A percentile compares a stretch with the other conserved stretches of the same genome.
phyloP scores from a whole-genome alignment of 768 basidiomycete species.

The Amanita molliuscula region DNA sequence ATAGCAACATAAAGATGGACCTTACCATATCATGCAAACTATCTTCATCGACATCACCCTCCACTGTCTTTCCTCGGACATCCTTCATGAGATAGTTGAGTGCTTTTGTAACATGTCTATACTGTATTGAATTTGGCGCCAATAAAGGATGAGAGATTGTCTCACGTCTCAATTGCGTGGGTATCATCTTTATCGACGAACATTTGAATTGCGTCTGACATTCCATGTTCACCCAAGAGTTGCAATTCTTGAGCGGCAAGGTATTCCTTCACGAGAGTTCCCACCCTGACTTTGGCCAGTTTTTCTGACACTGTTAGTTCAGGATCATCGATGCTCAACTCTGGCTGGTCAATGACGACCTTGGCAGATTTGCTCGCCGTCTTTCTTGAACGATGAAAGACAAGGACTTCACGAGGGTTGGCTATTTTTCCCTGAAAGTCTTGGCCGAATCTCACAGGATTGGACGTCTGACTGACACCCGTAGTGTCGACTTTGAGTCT shows the following conservation, averaged over 20 bases:
- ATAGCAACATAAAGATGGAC: constrained; percentile 25
- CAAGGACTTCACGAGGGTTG: constrained; percentile 88
- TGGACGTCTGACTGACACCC: constrained; percentile 83
- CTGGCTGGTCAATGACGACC: constrained; percentile 66
- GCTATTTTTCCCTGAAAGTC: constrained; percentile 87
- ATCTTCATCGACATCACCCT: constrained; percentile 59
- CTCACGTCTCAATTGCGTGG: constrained; percentile 82
- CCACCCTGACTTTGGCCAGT: constrained; percentile 72
- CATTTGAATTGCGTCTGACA: constrained; percentile 90
- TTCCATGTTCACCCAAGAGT: constrained; percentile 77
- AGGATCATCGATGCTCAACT: constrained; percentile 73
- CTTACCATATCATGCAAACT: constrained; percentile 64
- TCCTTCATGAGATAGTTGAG: constrained; percentile 57
- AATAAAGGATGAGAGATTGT: constrained; percentile 9
- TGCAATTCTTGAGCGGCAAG: constrained; percentile 88
- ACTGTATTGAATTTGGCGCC: background rate
- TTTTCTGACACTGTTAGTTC: constrained; percentile 60
- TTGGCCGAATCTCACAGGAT: constrained; percentile 94
- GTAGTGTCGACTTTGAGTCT: constrained; percentile 89
- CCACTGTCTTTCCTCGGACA: constrained; percentile 37
- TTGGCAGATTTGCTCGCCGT: constrained; percentile 37
- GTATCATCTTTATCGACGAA: constrained; percentile 98
- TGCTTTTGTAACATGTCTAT: constrained; percentile 55
- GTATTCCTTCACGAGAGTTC: constrained; percentile 86
- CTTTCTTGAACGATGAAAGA: constrained; percentile 81